These are phyloP conservation scores for Microbotryomycetes sp. DNA, from an alignment of 1,284 basidiomycete species.

Conservation along the genomic window DNA sequence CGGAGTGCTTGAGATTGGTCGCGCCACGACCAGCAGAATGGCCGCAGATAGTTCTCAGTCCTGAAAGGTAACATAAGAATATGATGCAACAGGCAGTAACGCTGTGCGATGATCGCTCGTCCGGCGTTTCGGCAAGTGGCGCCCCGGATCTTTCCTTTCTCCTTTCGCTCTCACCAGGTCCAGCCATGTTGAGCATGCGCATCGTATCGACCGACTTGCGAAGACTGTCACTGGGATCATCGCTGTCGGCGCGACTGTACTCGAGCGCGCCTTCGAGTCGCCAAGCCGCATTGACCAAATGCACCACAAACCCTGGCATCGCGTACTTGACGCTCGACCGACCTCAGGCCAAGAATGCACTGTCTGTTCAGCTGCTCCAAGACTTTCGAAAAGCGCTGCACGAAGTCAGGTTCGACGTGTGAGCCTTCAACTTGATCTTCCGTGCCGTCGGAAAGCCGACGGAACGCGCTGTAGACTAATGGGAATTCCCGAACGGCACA, in stretches of 20 bases:
- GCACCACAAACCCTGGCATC: constrained; percentile 35
- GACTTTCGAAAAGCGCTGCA: constrained; percentile 47
- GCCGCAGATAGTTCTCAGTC: background rate
- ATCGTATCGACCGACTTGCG: background rate
- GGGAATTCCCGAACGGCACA: too few species aligned
- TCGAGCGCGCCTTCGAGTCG: constrained; percentile 5
- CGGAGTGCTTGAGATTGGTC: too few species aligned
- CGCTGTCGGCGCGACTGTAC: background rate
- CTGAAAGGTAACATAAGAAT: background rate
- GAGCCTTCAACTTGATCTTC: background rate
- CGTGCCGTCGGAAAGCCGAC: background rate
- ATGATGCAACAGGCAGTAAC: background rate
- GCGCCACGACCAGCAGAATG: too few species aligned
- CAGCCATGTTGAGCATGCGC: background rate
- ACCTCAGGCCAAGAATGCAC: constrained; percentile 80
- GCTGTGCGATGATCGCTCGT: too few species aligned
- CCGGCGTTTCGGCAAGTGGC: too few species aligned
- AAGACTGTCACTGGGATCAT: background rate
- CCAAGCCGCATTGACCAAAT: background rate
- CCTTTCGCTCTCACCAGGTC: too few species aligned
- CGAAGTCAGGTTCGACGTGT: constrained; percentile 50
- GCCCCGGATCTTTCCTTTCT: too few species aligned
- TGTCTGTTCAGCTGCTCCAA: constrained; percentile 65
- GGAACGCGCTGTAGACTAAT: background rate
- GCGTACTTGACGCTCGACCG: constrained; percentile 57